Evolutionary conservation across 768 basidiomycete species (phyloP), one percentile per base, ranked within the genome.

Genomic region (Mycena galopus): DNA sequence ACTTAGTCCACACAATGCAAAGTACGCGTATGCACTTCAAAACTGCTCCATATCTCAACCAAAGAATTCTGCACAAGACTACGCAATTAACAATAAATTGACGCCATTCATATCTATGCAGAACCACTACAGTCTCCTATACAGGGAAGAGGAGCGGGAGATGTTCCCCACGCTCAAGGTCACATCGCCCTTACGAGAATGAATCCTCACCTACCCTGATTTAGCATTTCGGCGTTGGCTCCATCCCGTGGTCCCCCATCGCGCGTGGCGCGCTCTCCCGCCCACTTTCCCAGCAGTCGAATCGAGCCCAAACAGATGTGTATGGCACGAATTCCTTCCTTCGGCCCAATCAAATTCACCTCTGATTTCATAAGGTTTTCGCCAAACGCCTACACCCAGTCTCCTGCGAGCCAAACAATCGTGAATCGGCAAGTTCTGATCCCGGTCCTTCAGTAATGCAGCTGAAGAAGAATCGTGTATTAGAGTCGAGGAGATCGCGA

Each of bases 61-160:
- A 44, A 44, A n/a, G 9, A 16, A 21, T 53, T 64, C 27, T 2
- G 23, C 27, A 11, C 3, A 56, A 82, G 82, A 82, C 73, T 84
- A 84, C 30, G 84, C 85, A 6, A 85, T 84, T 70, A 77, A 72
- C 19, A 82, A 85, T 72, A 81, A 81, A 27, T 82, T 84, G 30
- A 88, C 86, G 7, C 87, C 85, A 14, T 90, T 91, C 80, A 86
- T 90, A 77, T 87, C 87, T 17, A 90, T 91, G 61, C 69, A 70
- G 35, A 70, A 70, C 32, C 69, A 70, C 12, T 30, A 70, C 62
- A 8, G 8, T 7, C 44, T 64, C 44, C n/a, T 47, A 7, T 47
- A 47, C 44, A 21, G 44, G 44, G 44, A 47, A 8, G 44, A 47
- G n/a, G 44, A 47, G 21, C 44, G 44, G 1, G 44, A 47, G 44